Base-by-base conservation (phyloP, 2,329 filamentous ascomycete species). In the Cladosporium oxysporum region DNA sequence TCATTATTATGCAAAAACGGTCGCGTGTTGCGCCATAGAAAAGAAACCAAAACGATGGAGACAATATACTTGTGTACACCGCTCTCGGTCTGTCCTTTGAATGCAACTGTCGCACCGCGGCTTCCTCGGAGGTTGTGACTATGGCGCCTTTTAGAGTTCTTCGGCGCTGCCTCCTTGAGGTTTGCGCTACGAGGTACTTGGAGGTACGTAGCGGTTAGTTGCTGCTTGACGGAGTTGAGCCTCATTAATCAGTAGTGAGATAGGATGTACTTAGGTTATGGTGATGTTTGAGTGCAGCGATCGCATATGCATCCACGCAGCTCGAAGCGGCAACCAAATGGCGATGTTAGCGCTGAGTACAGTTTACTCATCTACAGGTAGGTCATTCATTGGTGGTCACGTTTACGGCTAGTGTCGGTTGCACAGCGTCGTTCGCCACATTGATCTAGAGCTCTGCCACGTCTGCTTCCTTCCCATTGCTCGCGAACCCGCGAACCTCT, bases 151-250 rank as follows among this genome's bases (percentile, higher is more conserved):
- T 58, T 58, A 26, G 21, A 16, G 18, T 26, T 23, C 29, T 28
- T 41, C 55, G 55, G 55, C 55, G 55, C 55, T 58, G 33, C 21
- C 55, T 58, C 55, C 55, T 58, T 58, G n/a, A 11, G 18, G 49
- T 29, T 23, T n/a, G 41, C 41, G 41, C 41, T 47, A 47, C n/a
- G 52, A 21, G 18, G 55, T 58, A 58, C 31, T 3, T 21, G 14
- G 2, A 23, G 33, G 23, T 41, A 58, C 55, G 55, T 58, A 58
- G 31, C 55, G 33, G 55, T 12, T 58, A 23, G n/a, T 37, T 58
- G 55, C 33, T 37, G 55, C 52, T n/a, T 41, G 33, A 11, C 21
- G 3, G 33, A 58, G 55, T 58, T 58, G 55, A 58, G 55, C 55
- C 55, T 37, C 55, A 58, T 37, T 23, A 21, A 21, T 31, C 18